phyloP scores from a whole-genome alignment of 169 alveolate species.

The Plasmodium falciparum region DNA sequence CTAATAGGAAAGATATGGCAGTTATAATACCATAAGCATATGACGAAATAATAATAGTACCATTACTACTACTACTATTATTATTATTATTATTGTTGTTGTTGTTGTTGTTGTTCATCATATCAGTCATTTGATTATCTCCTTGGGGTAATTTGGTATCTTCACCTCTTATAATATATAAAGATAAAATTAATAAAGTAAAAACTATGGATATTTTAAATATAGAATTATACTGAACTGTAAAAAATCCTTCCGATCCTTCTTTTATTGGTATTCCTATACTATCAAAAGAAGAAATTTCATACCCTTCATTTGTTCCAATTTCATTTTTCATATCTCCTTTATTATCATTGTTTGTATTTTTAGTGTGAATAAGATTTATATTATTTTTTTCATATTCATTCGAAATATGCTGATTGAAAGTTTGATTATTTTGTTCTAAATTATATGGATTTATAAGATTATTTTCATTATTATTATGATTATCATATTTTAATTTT shows the following conservation, averaged over 20 bases:
- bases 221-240: slow-evolving; percentile 90
- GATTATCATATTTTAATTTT: neutral
- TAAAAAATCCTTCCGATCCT: slow-evolving; percentile 91
- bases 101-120: neutral
- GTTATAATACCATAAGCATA: slow-evolving; percentile 83
- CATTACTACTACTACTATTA: slow-evolving; percentile 16
- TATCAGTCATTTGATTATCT: neutral
- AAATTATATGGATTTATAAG: neutral
- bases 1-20: slow-evolving; percentile 84
- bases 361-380: neutral
- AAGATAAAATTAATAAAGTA: slow-evolving; percentile 77
- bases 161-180: slow-evolving; percentile 83
- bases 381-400: neutral
- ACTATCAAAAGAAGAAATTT: slow-evolving; percentile 47
- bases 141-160: slow-evolving; percentile 47
- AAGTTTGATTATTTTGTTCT: neutral
- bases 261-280: slow-evolving; percentile 87
- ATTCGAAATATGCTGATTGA: neutral
- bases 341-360: neutral
- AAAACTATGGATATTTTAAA: slow-evolving; percentile 81
- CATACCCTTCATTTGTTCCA: slow-evolving; percentile 22
- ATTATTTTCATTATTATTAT: neutral
- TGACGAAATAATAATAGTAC: slow-evolving; percentile 76
- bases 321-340: neutral
- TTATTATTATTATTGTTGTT: neutral